Evolutionary conservation across 2,329 filamentous ascomycete species (phyloP).

Genomic region (Xylaria polymorpha): DNA sequence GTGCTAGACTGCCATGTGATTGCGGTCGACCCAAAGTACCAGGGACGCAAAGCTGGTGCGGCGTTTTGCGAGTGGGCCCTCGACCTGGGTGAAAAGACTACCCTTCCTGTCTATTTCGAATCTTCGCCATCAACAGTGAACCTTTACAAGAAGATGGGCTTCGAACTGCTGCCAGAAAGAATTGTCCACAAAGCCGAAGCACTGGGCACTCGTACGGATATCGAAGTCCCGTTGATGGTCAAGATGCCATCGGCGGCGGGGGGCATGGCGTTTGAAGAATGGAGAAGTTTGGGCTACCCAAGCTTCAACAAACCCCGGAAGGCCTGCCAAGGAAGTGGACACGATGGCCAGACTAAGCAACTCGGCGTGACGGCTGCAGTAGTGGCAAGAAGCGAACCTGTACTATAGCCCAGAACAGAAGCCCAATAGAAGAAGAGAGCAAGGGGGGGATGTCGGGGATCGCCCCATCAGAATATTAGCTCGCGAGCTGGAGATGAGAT

Average conservation of each 20-base stretch:
- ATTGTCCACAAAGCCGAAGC: slow-evolving; percentile 21
- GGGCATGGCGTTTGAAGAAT: slow-evolving; percentile 21
- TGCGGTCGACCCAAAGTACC: slow-evolving; percentile 23
- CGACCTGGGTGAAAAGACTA: slow-evolving; percentile 9
- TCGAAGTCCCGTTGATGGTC: slow-evolving; percentile 22
- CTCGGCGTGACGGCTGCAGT: not conserved
- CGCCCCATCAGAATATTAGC: too few species aligned
- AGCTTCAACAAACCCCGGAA: not conserved
- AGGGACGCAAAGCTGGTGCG: slow-evolving; percentile 22
- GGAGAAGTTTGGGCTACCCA: slow-evolving; percentile 17
- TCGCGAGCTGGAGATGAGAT: too few species aligned
- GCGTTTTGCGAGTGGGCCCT: slow-evolving; percentile 24
- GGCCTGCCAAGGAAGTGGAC: not conserved
- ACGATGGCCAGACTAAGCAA: slow-evolving; percentile 2
- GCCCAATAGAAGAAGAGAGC: too few species aligned
- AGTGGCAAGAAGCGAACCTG: slow-evolving; percentile 1
- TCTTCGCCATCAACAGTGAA: slow-evolving; percentile 25
- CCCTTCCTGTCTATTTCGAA: slow-evolving; percentile 22
- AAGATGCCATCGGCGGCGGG: slow-evolving; percentile 22
- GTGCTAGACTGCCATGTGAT: slow-evolving; percentile 25
- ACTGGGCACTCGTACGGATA: slow-evolving; percentile 13
- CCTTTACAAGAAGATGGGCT: slow-evolving; percentile 24
- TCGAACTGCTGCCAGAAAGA: slow-evolving; percentile 18
- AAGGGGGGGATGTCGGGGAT: too few species aligned
- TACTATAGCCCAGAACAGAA: too few species aligned